Evolutionary conservation across 1,139 yeast species (phyloP), one percentile per base, ranked within the genome.

Genomic region (Kazachstania sp.): DNA sequence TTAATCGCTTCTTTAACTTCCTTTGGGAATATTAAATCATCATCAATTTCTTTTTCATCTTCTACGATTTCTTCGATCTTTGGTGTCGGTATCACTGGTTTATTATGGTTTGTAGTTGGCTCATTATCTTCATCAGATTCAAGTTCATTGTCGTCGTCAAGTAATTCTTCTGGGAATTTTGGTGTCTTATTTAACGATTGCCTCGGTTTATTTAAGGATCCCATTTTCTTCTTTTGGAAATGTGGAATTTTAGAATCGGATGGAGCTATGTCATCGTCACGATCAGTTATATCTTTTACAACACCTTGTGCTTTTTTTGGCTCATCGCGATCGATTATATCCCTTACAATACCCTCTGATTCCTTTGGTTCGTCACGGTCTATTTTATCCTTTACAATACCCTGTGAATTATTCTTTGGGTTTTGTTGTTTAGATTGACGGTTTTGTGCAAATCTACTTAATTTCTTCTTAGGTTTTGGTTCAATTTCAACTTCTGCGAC

Each of bases 1-100:
- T 43, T 37, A 13, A 49, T 50, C 1, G 50, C 49, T 19, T 50
- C 51, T 37, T 50, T 45, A 23, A 51, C 48, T 49, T 58, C 48
- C 43, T 51, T 29, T n/a, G 58, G 57, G 23, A 52, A 52, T n/a
- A 39, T 32, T 9, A 18, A n/a, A 7, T 31, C 23, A 20, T 32
- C 38, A 31, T 38, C 38, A 2, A 18, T 16, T 8, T 38, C 36
- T 20, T n/a, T 19, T 13, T 45, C 46, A 3, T 29, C 31, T 5
- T 36, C 45, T 2, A 26, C 37, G 11, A 34, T 28, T 7, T 35
- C 37, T 23, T 37, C 41, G 7, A 18, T 23, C 12, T 19, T 37
- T 18, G 31, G 29, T 26, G 15, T 11, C 7, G n/a, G 13, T 15
- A n/a, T 29, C 29, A 16, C 16, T 4, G 12, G 13, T n/a, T 42